phyloP scores from a whole-genome alignment of 2,329 filamentous ascomycete species.

The Apiospora kogelbergensis region DNA sequence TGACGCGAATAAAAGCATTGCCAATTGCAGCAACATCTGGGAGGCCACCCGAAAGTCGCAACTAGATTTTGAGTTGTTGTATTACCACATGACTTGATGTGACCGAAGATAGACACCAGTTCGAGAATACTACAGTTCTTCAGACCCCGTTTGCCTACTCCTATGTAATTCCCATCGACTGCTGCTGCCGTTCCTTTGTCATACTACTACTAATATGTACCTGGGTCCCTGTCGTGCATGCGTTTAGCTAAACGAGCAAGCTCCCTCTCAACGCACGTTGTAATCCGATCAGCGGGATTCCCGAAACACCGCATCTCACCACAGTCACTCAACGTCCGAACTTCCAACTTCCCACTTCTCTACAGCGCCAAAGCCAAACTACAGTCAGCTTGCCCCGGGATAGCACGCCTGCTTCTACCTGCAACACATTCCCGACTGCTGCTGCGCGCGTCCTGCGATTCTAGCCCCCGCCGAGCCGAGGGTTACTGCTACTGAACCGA shows the following conservation, averaged over 20 bases:
- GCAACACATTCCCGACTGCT: not conserved
- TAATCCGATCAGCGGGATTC: not conserved
- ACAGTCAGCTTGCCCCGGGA: not conserved
- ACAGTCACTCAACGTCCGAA: not conserved
- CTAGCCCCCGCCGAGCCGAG: not conserved
- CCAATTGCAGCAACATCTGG: not conserved
- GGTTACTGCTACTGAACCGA: not conserved
- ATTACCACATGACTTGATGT: constrained; percentile 1
- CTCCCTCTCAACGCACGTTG: not conserved
- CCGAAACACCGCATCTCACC: constrained; percentile 1
- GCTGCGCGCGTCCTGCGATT: not conserved
- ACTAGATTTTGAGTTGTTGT: not conserved
- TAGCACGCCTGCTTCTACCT: not conserved
- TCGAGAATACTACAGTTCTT: not conserved
- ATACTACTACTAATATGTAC: no score
- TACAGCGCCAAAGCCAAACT: not conserved
- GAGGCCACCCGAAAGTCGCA: not conserved
- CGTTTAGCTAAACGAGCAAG: not conserved
- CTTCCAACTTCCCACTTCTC: not conserved
- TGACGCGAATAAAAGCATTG: not conserved
- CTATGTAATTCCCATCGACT: not conserved
- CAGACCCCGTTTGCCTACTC: no score
- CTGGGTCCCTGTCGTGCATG: not conserved
- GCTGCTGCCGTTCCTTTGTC: not conserved
- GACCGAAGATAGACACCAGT: not conserved